Base-by-base conservation (phyloP, 768 basidiomycete genomes). In the Gymnopilus dilepis region DNA sequence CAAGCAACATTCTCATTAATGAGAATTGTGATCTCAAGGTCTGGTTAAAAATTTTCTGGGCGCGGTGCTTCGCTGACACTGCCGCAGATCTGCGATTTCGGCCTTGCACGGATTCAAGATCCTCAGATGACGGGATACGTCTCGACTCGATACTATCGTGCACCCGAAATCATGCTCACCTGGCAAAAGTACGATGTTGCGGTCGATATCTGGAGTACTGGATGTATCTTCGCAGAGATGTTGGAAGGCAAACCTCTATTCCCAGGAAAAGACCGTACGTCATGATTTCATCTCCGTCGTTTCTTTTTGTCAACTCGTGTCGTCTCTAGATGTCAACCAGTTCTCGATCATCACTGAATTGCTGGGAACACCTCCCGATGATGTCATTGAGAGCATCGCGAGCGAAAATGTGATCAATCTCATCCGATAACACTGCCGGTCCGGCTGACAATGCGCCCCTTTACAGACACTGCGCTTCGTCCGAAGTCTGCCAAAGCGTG, bases 131-230 rank as follows among this genome's bases (percentile, higher is more conserved):
- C 97, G 1, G 97, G 97, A 64, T 99, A 99, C 73, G 97, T 99
- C 63, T 99, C 97, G 59, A 99, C 97, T 54, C 84, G 97, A 67
- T 99, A 99, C 79, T 99, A 99, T 74, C 91, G 97, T 54, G 97
- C 97, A 6, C 97, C 97, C 5, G 97, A 99, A 78, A 99, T 99
- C 80, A 99, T 99, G 97, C 84, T 99, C 73, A 99, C 97, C 38
- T 99, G 97, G 97, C 97, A 99, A 77, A 99, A 99, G 81, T 99
- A 99, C 79, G 97, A 99, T 75, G 96, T 98, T 59, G 97, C 97
- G 53, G 97, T 99, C 64, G 97, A 99, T 74, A 97, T 99, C 73
- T 99, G 97, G 97, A 96, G 94, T 71, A 95, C 96, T 11, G 97
- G 96, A 6, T 99, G 97, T 80, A 99, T 99, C 75, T 98, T 99